Percentiles rank a stretch among this genome's conserved stretches.
phyloP scores from a whole-genome alignment of 1,284 basidiomycete species.

The Marasmius fiardii region DNA sequence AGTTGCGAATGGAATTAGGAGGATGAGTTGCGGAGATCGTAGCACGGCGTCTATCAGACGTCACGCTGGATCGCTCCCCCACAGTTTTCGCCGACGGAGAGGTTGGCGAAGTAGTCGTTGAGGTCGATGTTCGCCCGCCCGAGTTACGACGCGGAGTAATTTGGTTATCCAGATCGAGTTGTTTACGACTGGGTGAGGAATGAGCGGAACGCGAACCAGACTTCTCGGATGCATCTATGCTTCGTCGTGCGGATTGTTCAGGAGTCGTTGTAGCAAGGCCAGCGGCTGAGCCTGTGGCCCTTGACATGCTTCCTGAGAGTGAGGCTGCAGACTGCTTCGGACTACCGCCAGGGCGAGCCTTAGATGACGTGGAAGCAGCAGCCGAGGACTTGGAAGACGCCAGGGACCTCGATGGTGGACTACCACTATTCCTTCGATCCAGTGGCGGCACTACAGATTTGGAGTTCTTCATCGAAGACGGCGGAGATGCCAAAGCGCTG shows the following conservation, averaged over 20 bases:
- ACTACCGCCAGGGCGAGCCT: conserved; percentile 41
- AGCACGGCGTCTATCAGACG: conserved; percentile 15
- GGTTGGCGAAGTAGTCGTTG: conserved; percentile 34
- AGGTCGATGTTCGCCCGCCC: conserved; percentile 44
- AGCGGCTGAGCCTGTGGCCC: conserved; percentile 29
- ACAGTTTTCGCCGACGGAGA: conserved; percentile 29
- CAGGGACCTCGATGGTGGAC: conserved; percentile 33
- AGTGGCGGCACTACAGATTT: conserved; percentile 34
- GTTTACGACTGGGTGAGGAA: conserved; percentile 60
- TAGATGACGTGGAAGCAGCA: conserved; percentile 24
- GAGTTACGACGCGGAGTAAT: conserved; percentile 45
- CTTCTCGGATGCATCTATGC: conserved; percentile 41
- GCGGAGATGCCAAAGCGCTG: conserved; percentile 20
- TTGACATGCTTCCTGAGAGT: conserved; percentile 38
- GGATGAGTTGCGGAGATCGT: conserved; percentile 23
- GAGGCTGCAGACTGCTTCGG: conserved; percentile 40
- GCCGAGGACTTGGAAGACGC: conserved; percentile 32
- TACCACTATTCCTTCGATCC: conserved; percentile 49
- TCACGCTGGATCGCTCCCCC: conserved; percentile 18
- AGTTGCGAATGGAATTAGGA: conserved; percentile 19
- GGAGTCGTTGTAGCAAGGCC: conserved; percentile 37
- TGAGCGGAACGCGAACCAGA: conserved; percentile 32
- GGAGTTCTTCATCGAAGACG: conserved; percentile 14
- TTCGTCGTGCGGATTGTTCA: conserved; percentile 46
- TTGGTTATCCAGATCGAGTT: conserved; percentile 44